Percentiles rank a stretch among this genome's conserved stretches.
These are phyloP conservation scores for Drechslerella stenobrocha DNA, from an alignment of 2,329 filamentous ascomycete species.

Conservation along the genomic window DNA sequence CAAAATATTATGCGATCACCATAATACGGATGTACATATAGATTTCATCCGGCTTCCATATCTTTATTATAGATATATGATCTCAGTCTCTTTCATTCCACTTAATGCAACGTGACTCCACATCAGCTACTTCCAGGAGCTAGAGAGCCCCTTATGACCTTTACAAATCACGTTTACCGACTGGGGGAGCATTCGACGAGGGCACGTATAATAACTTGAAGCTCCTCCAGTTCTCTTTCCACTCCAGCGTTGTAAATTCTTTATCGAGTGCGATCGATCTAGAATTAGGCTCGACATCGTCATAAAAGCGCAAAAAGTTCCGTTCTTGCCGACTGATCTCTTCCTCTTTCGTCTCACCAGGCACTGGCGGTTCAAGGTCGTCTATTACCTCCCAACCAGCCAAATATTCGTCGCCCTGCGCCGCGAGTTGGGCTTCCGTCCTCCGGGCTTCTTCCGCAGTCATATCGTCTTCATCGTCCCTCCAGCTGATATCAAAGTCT, in stretches of 20 bases:
- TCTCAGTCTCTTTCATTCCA: no score
- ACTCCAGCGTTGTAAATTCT: conserved; percentile 19
- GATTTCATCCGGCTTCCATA: no score
- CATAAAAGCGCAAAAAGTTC: conserved; percentile 33
- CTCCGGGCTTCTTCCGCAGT: not conserved
- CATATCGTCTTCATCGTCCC: conserved; percentile 2
- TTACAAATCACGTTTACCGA: conserved; percentile 9
- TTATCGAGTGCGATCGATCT: conserved; percentile 28
- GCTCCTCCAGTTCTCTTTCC: conserved; percentile 37
- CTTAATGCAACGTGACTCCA: no score
- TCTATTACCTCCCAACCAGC: conserved; percentile 18
- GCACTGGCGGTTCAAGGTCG: conserved; percentile 26
- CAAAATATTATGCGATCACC: no score
- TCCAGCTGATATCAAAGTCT: conserved; percentile 23
- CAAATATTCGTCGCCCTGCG: not conserved
- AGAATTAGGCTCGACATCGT: conserved; percentile 20
- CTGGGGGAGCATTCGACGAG: not conserved
- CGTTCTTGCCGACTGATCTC: conserved; percentile 31
- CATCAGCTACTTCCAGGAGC: no score
- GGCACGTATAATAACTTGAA: conserved; percentile 26
- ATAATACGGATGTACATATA: no score
- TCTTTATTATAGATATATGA: no score
- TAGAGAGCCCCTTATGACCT: no score
- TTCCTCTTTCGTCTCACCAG: conserved; percentile 18
- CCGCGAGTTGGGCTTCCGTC: conserved; percentile 11